Percentiles rank a stretch among this genome's conserved stretches.
Evolutionary conservation across 116 monocot genomes (phyloP).

Genomic region (Zostera marina): DNA sequence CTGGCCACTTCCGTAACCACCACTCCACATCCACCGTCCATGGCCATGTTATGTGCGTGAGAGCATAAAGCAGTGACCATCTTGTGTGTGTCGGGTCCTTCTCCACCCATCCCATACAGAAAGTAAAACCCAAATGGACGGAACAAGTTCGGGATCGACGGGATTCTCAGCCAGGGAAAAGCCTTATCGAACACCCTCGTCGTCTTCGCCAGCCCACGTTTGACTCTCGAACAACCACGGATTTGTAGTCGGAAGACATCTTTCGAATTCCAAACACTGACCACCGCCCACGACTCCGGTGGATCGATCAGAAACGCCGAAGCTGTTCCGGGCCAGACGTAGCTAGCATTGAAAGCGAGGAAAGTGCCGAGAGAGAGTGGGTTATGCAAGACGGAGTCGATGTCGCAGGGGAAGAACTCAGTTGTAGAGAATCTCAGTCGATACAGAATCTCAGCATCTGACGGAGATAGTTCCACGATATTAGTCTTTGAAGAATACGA

Average conservation of each 20-base stretch:
- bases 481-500: constrained; percentile 20
- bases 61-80: constrained; percentile 31
- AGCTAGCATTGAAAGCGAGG: constrained; percentile 24
- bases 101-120: constrained; percentile 71
- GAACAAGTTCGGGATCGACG: constrained; percentile 78
- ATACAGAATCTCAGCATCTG: constrained; percentile 62
- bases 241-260: constrained; percentile 63
- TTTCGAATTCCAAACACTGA: constrained; percentile 83
- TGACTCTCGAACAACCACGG: constrained; percentile 37
- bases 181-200: constrained; percentile 39
- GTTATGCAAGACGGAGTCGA: constrained; percentile 62
- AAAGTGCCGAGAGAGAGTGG: constrained; percentile 56
- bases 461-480: constrained; percentile 17
- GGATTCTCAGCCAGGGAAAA: constrained; percentile 52
- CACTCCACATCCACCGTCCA: constrained; percentile 36
- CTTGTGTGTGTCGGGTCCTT: constrained; percentile 26
- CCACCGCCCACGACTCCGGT: constrained; percentile 74
- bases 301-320: constrained; percentile 32
- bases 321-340: constrained; percentile 6
- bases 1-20: constrained; percentile 66
- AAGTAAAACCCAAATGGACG: constrained; percentile 71
- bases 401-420: constrained; percentile 93
- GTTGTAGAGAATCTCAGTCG: constrained; percentile 37
- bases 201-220: constrained; percentile 27
- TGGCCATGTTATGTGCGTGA: constrained; percentile 70